Conservation (phyloP, 352 stramenopile genomes). For the Poterioochromonas sp. region DNA sequence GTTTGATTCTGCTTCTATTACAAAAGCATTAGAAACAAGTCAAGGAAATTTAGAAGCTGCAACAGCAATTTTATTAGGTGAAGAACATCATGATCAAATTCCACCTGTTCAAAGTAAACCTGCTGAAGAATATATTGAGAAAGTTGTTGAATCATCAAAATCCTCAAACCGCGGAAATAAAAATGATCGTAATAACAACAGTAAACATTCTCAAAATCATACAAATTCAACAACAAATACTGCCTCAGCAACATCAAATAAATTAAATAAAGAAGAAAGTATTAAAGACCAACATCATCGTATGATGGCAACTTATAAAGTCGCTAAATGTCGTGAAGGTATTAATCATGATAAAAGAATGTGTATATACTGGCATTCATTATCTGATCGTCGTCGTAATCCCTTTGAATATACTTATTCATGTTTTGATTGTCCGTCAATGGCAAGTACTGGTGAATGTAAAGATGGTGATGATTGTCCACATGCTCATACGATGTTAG, state of each 20-base stretch:
- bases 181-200: neutral
- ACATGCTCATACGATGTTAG: neutral
- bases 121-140: neutral
- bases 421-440: neutral
- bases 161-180: neutral
- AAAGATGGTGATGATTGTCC: slow-evolving; percentile 5
- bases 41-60: neutral
- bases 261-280: neutral
- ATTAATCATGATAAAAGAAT: neutral
- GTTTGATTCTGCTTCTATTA: neutral
- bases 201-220: neutral
- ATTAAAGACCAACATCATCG: slow-evolving; percentile 9
- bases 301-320: slow-evolving; percentile 12
- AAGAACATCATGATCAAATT: neutral
- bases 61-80: slow-evolving; percentile 12
- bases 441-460: neutral
- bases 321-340: neutral
- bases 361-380: neutral
- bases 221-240: neutral
- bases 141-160: neutral
- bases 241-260: neutral
- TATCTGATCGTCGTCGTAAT: neutral
- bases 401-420: slow-evolving; percentile 1
- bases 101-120: no score
- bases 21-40: neutral